A percentile compares a stretch with the other conserved stretches of the same genome.
These are phyloP conservation scores for Cicer arietinum DNA, from an alignment of 306 rosid species.

Conservation along the genomic window DNA sequence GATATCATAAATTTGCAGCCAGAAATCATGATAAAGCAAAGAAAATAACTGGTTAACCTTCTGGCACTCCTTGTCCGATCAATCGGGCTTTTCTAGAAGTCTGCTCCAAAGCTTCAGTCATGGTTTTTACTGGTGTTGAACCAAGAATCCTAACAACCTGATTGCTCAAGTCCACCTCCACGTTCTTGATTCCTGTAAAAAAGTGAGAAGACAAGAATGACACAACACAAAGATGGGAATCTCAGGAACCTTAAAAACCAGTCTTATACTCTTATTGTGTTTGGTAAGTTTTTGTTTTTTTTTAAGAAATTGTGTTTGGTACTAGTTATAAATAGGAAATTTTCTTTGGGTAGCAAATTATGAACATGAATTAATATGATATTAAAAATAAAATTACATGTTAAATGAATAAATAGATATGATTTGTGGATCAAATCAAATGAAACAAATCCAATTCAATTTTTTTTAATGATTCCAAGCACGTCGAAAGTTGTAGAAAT, in stretches of 20 bases:
- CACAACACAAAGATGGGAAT: constrained; percentile 12
- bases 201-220: constrained; percentile 8
- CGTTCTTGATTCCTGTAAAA: constrained; percentile 72
- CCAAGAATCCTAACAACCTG: constrained; percentile 92
- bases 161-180: constrained; percentile 78
- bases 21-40: neutral
- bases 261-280: neutral
- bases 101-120: constrained; percentile 94
- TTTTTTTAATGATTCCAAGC: neutral
- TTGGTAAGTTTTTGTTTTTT: too few relatives aligned
- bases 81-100: constrained; percentile 81
- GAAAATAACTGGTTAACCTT: constrained; percentile 55
- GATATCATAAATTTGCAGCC: constrained; percentile 7
- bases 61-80: constrained; percentile 92
- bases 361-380: neutral
- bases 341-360: neutral
- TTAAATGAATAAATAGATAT: neutral
- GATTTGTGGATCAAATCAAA: neutral
- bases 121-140: constrained; percentile 74
- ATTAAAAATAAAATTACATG: neutral
- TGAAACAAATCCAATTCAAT: constrained; percentile 14
- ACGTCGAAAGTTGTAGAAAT: neutral
- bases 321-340: too few relatives aligned
- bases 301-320: too few relatives aligned
- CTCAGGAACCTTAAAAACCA: neutral